These are phyloP conservation scores for Lactarius psammicola DNA, from an alignment of 768 basidiomycete species.

Conservation along the genomic window DNA sequence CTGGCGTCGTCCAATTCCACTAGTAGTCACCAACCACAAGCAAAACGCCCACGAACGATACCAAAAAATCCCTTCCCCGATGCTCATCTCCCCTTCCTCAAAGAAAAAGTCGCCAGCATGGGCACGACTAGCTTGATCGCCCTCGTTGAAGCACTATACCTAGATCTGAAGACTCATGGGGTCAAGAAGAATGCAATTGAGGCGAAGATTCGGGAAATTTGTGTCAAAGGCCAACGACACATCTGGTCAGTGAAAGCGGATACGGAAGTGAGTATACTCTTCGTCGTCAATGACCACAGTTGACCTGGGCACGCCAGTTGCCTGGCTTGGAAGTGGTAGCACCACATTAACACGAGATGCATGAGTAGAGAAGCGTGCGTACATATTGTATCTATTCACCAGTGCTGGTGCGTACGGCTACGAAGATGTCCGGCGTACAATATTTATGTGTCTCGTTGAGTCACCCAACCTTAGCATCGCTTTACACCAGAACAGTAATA, in stretches of 20 bases:
- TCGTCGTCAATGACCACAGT: not conserved
- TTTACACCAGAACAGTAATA: slow-evolving; percentile 10
- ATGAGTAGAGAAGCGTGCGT: not conserved
- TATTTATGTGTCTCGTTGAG: slow-evolving; percentile 5
- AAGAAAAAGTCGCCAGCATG: slow-evolving; percentile 60
- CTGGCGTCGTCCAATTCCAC: slow-evolving; percentile 25
- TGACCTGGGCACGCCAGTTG: slow-evolving; percentile 11
- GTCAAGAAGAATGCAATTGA: slow-evolving; percentile 85
- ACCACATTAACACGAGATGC: not conserved
- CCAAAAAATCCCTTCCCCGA: slow-evolving; percentile 70
- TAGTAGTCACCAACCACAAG: slow-evolving; percentile 26
- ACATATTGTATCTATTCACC: slow-evolving; percentile 12
- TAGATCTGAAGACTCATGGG: slow-evolving; percentile 64
- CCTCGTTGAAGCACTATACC: slow-evolving; percentile 71
- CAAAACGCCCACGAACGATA: slow-evolving; percentile 30
- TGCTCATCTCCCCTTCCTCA: slow-evolving; percentile 54
- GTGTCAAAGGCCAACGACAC: slow-evolving; percentile 70
- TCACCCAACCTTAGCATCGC: not conserved
- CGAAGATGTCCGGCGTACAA: not conserved
- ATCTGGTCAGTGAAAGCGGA: slow-evolving; percentile 67
- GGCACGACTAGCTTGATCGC: slow-evolving; percentile 60
- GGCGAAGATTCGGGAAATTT: slow-evolving; percentile 73
- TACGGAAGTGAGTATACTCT: slow-evolving; percentile 14
- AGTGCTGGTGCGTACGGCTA: not conserved
- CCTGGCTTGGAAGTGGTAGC: slow-evolving; percentile 1